A percentile compares a stretch with the other conserved stretches of the same genome.
phyloP scores from a whole-genome alignment of 2,329 filamentous ascomycete species.

The Ascochyta pisi region DNA sequence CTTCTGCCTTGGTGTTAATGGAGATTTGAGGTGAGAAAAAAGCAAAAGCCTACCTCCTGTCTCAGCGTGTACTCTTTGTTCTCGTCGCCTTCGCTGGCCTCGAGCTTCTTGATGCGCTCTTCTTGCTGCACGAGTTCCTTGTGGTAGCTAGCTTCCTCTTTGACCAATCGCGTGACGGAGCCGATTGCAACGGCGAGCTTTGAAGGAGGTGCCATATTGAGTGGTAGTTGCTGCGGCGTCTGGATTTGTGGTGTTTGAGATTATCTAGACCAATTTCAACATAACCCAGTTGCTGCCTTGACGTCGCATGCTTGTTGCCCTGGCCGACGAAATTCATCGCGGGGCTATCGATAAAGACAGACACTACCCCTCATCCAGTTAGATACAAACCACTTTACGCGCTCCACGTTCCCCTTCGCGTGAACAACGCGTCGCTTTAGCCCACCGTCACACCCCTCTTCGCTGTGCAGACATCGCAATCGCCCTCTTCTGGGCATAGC shows the following conservation, averaged over 20 bases:
- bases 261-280: not conserved
- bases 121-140: conserved; percentile 81
- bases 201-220: conserved; percentile 75
- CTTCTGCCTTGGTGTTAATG: conserved; percentile 59
- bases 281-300: conserved; percentile 17
- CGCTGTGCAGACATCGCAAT: conserved; percentile 3
- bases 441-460: conserved; percentile 25
- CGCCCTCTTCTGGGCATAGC: conserved; percentile 12
- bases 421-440: conserved; percentile 30
- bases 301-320: conserved; percentile 15
- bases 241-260: not conserved
- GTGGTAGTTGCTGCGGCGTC: too few species aligned
- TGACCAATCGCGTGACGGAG: conserved; percentile 82
- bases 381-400: conserved; percentile 27
- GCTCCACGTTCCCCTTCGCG: conserved; percentile 34
- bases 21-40: too few species aligned
- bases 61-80: conserved; percentile 81
- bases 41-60: conserved; percentile 72
- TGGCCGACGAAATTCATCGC: conserved; percentile 29
- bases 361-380: conserved; percentile 3
- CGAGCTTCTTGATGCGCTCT: conserved; percentile 72
- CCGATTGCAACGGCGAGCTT: conserved; percentile 80
- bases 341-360: conserved; percentile 12
- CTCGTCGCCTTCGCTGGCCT: conserved; percentile 66
- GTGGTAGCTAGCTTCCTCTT: conserved; percentile 90